Base-by-base conservation (phyloP, 2,329 filamentous ascomycete species). In the Blastomyces gilchristii region DNA sequence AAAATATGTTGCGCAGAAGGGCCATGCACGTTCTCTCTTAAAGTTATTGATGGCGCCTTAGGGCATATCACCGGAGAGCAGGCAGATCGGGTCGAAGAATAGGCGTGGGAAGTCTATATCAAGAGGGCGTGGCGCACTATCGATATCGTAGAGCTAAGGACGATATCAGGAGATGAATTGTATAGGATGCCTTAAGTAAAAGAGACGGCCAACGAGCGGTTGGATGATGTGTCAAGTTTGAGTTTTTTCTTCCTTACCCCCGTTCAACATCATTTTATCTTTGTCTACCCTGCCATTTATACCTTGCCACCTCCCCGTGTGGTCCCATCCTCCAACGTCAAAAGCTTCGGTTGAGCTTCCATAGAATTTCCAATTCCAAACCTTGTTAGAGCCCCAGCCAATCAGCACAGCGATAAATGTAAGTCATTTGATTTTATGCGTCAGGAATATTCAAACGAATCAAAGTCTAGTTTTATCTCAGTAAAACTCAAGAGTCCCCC, bases 1-100 rank as follows among this genome's bases (percentile, higher is more conserved):
- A 72, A 53, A 75, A 75, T 37, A 76, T 65, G 59, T 72, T 75
- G 57, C 74, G 76, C 64, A 76, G 52, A n/a, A 76, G 67, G n/a
- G 73, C 74, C 74, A 76, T 76, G 34, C 45, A 68, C 58, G n/a
- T 34, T 56, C 54, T 59, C 45, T 45, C 43, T 53, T 9, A 5
- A 9, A 41, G 8, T 25, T 43, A 43, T 43, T 14, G 18, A 43
- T 28, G 31, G 25, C 49, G 16, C 25, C 12, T 2, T 52, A 7
- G 22, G 12, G 22, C 4, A 28, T 9, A 11, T 28, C 49, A 3
- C 5, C 47, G 8, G 18, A 47, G 41, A 16, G 41, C 41, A 43
- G 16, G 18, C 4, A n/a, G 34, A 37, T 37, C 16, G 9, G 45
- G 45, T n/a, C 18, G 45, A n/a, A 7, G 43, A 47, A 18, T 16